Evolutionary conservation across 371 early-diverging fungal species (phyloP), one percentile per base, ranked within the genome.

Genomic region (Syncephalastrum monosporum): DNA sequence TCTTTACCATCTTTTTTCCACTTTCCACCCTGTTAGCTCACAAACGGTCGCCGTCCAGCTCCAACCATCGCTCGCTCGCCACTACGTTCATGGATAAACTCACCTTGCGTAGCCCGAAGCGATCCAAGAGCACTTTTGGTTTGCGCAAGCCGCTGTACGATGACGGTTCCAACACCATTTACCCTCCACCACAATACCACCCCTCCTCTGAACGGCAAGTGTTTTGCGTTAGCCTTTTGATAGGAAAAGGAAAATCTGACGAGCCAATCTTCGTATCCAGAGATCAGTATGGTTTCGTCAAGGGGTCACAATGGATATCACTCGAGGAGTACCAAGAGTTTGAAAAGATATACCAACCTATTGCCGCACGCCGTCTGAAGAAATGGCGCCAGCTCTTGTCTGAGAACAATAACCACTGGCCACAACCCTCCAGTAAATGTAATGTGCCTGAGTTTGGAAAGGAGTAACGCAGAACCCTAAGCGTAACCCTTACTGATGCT

Each of bases 281-380:
- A 45, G 89, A 88, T 67, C 81, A 81, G 61, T 88, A 88, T 63
- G 87, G 87, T 2, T 88, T 88, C 60, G 64, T 77, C 52, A 83
- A 82, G 55, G 72, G 72, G 23, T 76, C 84, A 16, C 84, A 85
- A 64, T 84, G 84, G 83, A 62, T 85, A 6, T 73, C 82, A 1
- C 65, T 72, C 12, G 79, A 83, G 44, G 82, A 82, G 44, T 80
- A 81, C 65, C 68, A 72, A 29, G 65, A 67, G 29, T 87, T 85
- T 73, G 84, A 86, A 59, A 65, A 62, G 14, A 56, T 60, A n/a
- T 88, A 88, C 65, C 69, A 75, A 56, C 83, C 83, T 24, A 79
- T 84, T 53, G 69, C 82, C 56, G 80, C 77, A 51, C 65, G 85
- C 19, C 72, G 87, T 51, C 67, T 69, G 24, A 65, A 69, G 54